Base-by-base conservation (phyloP, 2,329 filamentous ascomycete genomes). In the Cordyceps farinosa region DNA sequence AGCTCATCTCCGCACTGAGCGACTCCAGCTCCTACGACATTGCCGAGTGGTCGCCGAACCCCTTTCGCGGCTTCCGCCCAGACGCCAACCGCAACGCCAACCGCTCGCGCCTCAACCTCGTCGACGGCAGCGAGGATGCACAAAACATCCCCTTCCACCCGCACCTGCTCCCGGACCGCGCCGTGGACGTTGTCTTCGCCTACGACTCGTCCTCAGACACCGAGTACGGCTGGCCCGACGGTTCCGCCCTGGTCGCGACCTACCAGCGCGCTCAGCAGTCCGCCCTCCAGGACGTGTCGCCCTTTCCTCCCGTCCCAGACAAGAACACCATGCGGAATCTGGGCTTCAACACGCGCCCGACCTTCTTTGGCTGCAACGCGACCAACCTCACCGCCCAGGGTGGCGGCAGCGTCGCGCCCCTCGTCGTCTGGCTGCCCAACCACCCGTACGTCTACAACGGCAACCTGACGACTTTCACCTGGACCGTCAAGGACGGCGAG, bases 381-480 rank as follows among this genome's bases (percentile, higher is more conserved):
- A 79, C 78, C 58, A 91, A 92, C 75, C 54, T 59, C 11, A 53
- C 63, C 29, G 40, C 54, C 11, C 30, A 36, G 34, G 80, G 85
- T 55, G 66, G 66, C 52, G 53, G 61, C 38, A 40, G 38, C 15
- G 53, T 72, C 0, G 76, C 81, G 0, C 90, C 91, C 0, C 74
- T 96, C 1, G 79, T 96, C 56, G 89, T 96, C 63, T 97, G 97
- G 77, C 71, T 97, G 13, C 90, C 92, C 64, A 96, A 95, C 72
- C 78, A 87, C 4, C 91, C 91, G 0, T 96, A 93, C 75, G 84
- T 86, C 17, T 83, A 82, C 69, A 75, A 80, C 66, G 89, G 86
- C 72, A 97, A 97, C 77, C 80, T 88, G 2, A 88, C 87, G 1
- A 96, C 92, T 27, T 92, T 89, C 72, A 80, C 86, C 63, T 78